Evolutionary conservation across 768 basidiomycete species (phyloP), one percentile per base, ranked within the genome.

Genomic region (Tulasnella sp.): DNA sequence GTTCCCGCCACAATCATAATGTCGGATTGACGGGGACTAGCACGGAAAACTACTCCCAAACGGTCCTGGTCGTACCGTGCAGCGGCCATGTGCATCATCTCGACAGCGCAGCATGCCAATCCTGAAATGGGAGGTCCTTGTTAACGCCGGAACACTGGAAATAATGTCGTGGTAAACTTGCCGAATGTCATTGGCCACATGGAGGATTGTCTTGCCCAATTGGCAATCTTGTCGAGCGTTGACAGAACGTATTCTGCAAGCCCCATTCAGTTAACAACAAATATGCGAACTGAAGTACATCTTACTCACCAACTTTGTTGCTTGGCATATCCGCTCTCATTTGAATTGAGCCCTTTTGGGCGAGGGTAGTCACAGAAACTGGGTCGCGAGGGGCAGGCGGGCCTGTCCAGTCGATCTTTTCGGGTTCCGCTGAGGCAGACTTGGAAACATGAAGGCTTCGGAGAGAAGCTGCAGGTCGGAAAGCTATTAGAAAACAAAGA

Each of bases 71-170:
- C 98, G 85, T 99, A 99, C 79, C 98, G 92, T 24, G 98, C 95
- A 58, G 98, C 97, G 74, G 98, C 98, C 96, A 99, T 97, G 88
- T 99, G 98, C 97, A 98, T 98, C 94, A 95, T 95, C 87, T 99
- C 98, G 42, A 99, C 98, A 34, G 98, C 98, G 85, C 98, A 99
- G 86, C 98, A 99, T 6, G 98, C 98, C 75, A 99, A 90, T 87
- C 97, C 96, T 94, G 87, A 18, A 38, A 77, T 40, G 18, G 9
- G 12, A n/a, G 56, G 38, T 9, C n/a, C 38, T 24, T n/a, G 31
- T 52, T 77, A 39, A 40, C 44, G 62, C 44, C n/a, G 38, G 1
- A 18, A 19, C n/a, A 24, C 7, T 10, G 52, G 75, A 80, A 10
- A n/a, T n/a, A n/a, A 78, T 38, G 5, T 24, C 8, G 34, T 39